Base-by-base conservation (phyloP, 2,329 filamentous ascomycete genomes). In the Colletotrichum orchidophilum region DNA sequence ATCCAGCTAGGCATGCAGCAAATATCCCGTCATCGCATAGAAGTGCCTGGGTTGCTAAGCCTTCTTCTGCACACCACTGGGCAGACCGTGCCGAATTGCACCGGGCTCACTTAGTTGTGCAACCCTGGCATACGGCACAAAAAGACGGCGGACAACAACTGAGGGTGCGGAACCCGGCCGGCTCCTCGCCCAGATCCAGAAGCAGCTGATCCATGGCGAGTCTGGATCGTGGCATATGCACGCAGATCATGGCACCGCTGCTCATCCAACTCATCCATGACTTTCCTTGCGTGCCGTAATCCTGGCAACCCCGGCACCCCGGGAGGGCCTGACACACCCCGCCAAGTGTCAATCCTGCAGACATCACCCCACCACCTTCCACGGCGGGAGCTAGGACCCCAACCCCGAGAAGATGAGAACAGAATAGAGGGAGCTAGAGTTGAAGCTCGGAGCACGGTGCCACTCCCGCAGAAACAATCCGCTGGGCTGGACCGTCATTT, bases 301-400 rank as follows among this genome's bases (percentile, higher is more conserved):
- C 31, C 49, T 70, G 50, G 35, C 67, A 57, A 24, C 13, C 21
- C 42, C 11, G 52, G 57, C 61, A 68, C 46, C 29, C n/a, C n/a
- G n/a, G 35, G 8, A 24, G 59, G 62, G 42, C 24, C 61, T 53
- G 33, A 26, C 53, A 52, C 31, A 33, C 67, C 55, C 67, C 66
- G 49, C 62, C 62, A 49, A 70, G 63, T 71, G 58, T 63, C 58
- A 71, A 68, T 71, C 68, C 64, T 68, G 68, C 68, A 68, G 58
- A 71, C 64, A 71, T 71, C 68, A 71, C 64, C 68, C 68, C 68
- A 71, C 68, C 58, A 61, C 53, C 18, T 39, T 13, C 18, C 35
- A 24, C 39, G 26, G 29, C 58, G 63, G 68, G 52, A 71, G 68
- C 68, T 71, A 58, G 63, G 68, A 61, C 68, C 55, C 63, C 57